These are phyloP conservation scores for Cytospora mali DNA, from an alignment of 2,329 filamentous ascomycete species.

Conservation along the genomic window DNA sequence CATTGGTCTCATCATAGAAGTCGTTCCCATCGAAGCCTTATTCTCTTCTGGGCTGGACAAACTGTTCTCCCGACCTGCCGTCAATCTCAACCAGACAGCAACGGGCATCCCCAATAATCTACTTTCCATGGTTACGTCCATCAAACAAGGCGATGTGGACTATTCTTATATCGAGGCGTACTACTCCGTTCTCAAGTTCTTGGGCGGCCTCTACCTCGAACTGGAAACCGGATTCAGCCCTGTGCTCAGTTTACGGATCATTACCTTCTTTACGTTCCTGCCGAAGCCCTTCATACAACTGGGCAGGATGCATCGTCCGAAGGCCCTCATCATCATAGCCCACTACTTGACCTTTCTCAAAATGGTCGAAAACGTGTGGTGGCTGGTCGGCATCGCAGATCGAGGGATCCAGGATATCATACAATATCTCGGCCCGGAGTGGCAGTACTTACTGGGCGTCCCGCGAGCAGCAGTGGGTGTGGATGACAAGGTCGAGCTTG, in stretches of 20 bases:
- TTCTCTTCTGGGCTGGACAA: constrained; percentile 47
- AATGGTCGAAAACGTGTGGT: constrained; percentile 47
- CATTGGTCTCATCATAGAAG: constrained; percentile 51
- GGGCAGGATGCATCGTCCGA: constrained; percentile 44
- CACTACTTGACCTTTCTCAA: constrained; percentile 57
- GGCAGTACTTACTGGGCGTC: constrained; percentile 45
- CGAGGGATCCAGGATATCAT: constrained; percentile 50
- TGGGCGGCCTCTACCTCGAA: constrained; percentile 56
- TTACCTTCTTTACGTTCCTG: constrained; percentile 57
- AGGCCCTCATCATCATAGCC: constrained; percentile 55
- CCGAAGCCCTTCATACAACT: constrained; percentile 49
- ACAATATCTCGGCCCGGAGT: constrained; percentile 43
- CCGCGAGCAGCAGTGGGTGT: constrained; percentile 44
- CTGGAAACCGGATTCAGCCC: constrained; percentile 48
- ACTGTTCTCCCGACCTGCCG: constrained; percentile 53
- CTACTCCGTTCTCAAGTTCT: constrained; percentile 49
- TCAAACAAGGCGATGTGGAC: constrained; percentile 47
- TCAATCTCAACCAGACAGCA: constrained; percentile 48
- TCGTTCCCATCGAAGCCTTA: constrained; percentile 39
- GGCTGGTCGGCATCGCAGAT: constrained; percentile 50
- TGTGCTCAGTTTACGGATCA: constrained; percentile 51
- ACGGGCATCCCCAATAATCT: constrained; percentile 50
- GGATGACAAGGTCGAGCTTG: constrained; percentile 41
- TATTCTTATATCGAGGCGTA: constrained; percentile 44
- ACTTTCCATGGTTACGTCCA: constrained; percentile 52